Base-by-base conservation (phyloP, 768 basidiomycete species). In the Lentinula sp. region DNA sequence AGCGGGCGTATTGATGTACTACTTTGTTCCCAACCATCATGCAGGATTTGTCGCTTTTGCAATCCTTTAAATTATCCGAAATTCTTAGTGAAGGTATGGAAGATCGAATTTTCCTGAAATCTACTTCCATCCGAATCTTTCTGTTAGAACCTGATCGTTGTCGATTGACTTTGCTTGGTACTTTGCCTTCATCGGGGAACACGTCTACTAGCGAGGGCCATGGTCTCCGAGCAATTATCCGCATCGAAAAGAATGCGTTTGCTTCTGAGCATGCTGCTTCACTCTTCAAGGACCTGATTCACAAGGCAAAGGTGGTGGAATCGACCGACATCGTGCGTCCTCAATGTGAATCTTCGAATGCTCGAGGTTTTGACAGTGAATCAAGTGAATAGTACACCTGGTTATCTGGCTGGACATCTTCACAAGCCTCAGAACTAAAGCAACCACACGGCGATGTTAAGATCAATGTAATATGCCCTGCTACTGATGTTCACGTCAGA, bases 401-500 rank as follows among this genome's bases (percentile, higher is more conserved):
- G 87, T 71, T 86, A 37, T 83, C 89, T 61, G 93, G 80, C 2
- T 93, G 89, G 86, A 68, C 91, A n/a, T 64, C 67, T 1, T 63
- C 67, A n/a, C 64, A 68, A 15, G 42, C 64, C 63, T 43, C 74
- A 68, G 43, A 31, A 70, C 74, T 34, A 70, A 75, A 72, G 7
- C 70, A 78, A 58, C 75, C 77, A 60, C 65, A 76, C 73, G 45
- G 67, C 1, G 95, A 97, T 65, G 75, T 94, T 61, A 92, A 92
- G 74, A 82, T 98, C 65, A 90, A 86, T 63, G 76, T 94, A 16
- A 87, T 97, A 56, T 89, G 81, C 63, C 96, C 96, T 15, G 93
- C 93, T 1, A 98, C 93, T 0, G 90, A 94, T 7, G 84, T 87
- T 3, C 95, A 98, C 68, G 87, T 98, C 61, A 81, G 80, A 63